Percentiles rank a stretch among this genome's conserved stretches.
These are phyloP conservation scores for Saccharomycopsis vini DNA, from an alignment of 805 yeast genomes.

Conservation along the genomic window DNA sequence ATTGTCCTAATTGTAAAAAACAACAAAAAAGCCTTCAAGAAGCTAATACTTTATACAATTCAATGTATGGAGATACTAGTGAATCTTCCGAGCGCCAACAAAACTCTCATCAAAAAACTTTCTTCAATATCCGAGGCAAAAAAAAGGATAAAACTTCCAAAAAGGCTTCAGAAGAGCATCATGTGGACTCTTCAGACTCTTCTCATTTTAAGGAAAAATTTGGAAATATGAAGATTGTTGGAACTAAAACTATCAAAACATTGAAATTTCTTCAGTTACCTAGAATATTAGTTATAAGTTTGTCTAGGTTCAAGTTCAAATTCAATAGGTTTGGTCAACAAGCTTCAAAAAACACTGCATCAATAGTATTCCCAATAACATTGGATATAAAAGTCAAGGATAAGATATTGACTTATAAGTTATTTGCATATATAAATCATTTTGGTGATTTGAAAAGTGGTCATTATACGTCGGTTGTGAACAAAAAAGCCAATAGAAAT, in stretches of 20 bases:
- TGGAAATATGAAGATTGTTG: slow-evolving; percentile 16
- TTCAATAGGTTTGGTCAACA: slow-evolving; percentile 37
- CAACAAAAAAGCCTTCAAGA: slow-evolving; percentile 18
- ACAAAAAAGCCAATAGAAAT: slow-evolving; percentile 29
- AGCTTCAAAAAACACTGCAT: slow-evolving; percentile 37
- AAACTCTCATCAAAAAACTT: slow-evolving; percentile 4
- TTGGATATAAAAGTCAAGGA: slow-evolving; percentile 38
- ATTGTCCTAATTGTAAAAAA: slow-evolving; percentile 62
- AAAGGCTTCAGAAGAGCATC: not conserved
- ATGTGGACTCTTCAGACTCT: not conserved
- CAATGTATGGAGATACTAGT: slow-evolving; percentile 8
- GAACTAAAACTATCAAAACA: slow-evolving; percentile 47
- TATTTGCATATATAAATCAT: slow-evolving; percentile 63
- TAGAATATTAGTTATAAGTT: slow-evolving; percentile 66
- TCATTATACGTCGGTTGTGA: slow-evolving; percentile 63
- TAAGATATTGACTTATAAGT: slow-evolving; percentile 35
- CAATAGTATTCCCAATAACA: slow-evolving; percentile 46
- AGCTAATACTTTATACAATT: slow-evolving; percentile 5
- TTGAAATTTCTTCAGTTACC: slow-evolving; percentile 75
- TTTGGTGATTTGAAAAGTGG: slow-evolving; percentile 64
- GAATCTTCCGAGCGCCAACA: not conserved
- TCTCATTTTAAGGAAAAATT: slow-evolving; percentile 4
- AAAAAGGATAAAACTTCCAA: slow-evolving; percentile 6
- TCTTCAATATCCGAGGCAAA: slow-evolving; percentile 9
- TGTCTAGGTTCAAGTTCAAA: slow-evolving; percentile 77